Conservation (phyloP, 148 eudicot genomes). For the Vaccinium vitisidaea region DNA sequence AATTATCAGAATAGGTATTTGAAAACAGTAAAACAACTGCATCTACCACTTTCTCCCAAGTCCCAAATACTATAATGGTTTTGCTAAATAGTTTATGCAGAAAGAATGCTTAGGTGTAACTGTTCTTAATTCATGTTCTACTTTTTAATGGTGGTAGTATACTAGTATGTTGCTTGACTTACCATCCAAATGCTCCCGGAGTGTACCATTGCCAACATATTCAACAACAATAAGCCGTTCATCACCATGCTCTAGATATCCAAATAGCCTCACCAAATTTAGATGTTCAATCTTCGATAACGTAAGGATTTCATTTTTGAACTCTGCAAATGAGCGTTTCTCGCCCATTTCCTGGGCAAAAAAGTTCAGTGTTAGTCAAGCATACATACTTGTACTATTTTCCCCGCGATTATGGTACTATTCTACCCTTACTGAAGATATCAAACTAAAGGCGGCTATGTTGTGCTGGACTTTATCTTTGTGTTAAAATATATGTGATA, state of each 20-base stretch:
- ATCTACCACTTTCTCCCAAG: background rate
- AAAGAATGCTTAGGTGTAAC: conserved; percentile 1
- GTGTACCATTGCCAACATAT: conserved; percentile 71
- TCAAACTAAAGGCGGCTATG: background rate
- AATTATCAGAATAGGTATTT: background rate
- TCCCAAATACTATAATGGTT: background rate
- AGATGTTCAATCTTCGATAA: conserved; percentile 71
- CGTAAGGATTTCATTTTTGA: conserved; percentile 61
- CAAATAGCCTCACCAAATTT: conserved; percentile 62
- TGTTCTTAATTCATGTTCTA: background rate
- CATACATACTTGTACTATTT: background rate
- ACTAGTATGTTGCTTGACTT: conserved; percentile 15
- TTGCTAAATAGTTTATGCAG: background rate
- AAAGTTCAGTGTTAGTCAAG: conserved; percentile 15
- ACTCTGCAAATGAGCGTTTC: conserved; percentile 37
- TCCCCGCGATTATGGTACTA: background rate
- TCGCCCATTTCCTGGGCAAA: conserved; percentile 39
- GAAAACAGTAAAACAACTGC: background rate
- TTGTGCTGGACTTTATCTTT: background rate
- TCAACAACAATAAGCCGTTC: conserved; percentile 66
- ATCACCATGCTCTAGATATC: conserved; percentile 60
- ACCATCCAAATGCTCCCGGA: conserved; percentile 71
- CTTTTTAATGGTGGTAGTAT: background rate
- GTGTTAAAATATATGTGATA: background rate
- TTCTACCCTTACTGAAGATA: background rate